Conservation (phyloP, 148 eudicot species). For the Fagopyrum homotropicum region DNA sequence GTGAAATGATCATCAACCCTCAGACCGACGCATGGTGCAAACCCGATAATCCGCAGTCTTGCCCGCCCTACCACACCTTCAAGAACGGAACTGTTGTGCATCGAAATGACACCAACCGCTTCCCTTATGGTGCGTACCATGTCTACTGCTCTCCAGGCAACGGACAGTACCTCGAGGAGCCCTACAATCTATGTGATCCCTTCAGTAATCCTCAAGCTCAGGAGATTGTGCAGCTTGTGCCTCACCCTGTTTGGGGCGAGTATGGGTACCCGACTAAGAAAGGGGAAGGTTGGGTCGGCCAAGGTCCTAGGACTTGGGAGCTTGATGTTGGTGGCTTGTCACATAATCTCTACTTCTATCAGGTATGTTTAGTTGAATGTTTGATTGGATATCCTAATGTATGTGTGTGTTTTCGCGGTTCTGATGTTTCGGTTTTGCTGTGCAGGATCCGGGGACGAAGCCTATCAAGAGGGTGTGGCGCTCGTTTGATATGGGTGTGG, state of each 20-base stretch:
- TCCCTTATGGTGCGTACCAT: conserved; percentile 47
- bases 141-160: conserved; percentile 50
- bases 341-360: conserved; percentile 44
- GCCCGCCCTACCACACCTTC: conserved; percentile 53
- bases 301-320: conserved; percentile 49
- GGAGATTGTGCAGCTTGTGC: conserved; percentile 54
- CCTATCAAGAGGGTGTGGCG: conserved; percentile 45
- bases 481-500: conserved; percentile 56
- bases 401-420: not conserved
- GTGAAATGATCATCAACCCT: conserved; percentile 60
- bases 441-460: conserved; percentile 49
- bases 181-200: conserved; percentile 27
- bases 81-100: conserved; percentile 29
- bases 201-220: conserved; percentile 60
- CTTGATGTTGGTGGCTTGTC: conserved; percentile 62
- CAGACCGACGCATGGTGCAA: conserved; percentile 23
- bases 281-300: conserved; percentile 62
- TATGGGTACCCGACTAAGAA: conserved; percentile 50
- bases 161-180: conserved; percentile 25
- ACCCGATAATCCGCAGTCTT: conserved; percentile 6
- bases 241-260: conserved; percentile 62
- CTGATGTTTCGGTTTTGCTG: not conserved
- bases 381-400: not conserved
- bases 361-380: conserved; percentile 25
- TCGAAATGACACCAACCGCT: conserved; percentile 25